phyloP scores from a whole-genome alignment of 2,329 filamentous ascomycete genomes.

The Talaromyces islandicus region DNA sequence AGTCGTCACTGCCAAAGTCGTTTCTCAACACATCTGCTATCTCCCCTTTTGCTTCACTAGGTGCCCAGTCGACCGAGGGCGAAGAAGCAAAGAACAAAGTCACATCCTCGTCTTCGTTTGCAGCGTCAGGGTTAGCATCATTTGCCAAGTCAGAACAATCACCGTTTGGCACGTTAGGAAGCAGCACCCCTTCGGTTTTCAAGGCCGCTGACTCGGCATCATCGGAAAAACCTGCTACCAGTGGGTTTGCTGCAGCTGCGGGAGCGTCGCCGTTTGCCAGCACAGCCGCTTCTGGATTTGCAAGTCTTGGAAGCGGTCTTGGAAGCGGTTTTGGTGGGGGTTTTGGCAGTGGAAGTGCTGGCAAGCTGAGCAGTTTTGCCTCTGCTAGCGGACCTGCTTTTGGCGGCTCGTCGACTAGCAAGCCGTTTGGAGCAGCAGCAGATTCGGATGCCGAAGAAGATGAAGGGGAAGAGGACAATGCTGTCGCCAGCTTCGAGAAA shows the following conservation, averaged over 20 bases:
- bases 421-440: constrained; percentile 70
- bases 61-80: constrained; percentile 17
- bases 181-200: constrained; percentile 35
- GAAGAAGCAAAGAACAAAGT: constrained; percentile 15
- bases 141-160: constrained; percentile 57
- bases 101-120: constrained; percentile 56
- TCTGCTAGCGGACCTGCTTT: constrained; percentile 49
- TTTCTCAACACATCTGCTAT: constrained; percentile 39
- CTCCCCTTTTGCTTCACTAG: constrained; percentile 37
- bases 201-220: constrained; percentile 15
- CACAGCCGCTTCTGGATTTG: constrained; percentile 32
- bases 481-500: constrained; percentile 44
- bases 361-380: constrained; percentile 62
- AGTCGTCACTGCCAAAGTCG: constrained; percentile 25
- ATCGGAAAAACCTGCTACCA: constrained; percentile 16
- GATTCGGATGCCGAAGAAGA: constrained; percentile 45
- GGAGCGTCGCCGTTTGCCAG: constrained; percentile 25
- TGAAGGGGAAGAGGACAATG: constrained; percentile 40
- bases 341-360: constrained; percentile 46
- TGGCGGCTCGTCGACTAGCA: constrained; percentile 35
- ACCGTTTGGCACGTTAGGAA: constrained; percentile 56
- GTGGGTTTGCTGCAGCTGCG: constrained; percentile 25
- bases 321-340: constrained; percentile 30
- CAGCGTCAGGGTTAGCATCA: constrained; percentile 62
- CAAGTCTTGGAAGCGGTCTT: constrained; percentile 30